phyloP scores from a whole-genome alignment of 768 basidiomycete species.

The Leccinum sublutescens region DNA sequence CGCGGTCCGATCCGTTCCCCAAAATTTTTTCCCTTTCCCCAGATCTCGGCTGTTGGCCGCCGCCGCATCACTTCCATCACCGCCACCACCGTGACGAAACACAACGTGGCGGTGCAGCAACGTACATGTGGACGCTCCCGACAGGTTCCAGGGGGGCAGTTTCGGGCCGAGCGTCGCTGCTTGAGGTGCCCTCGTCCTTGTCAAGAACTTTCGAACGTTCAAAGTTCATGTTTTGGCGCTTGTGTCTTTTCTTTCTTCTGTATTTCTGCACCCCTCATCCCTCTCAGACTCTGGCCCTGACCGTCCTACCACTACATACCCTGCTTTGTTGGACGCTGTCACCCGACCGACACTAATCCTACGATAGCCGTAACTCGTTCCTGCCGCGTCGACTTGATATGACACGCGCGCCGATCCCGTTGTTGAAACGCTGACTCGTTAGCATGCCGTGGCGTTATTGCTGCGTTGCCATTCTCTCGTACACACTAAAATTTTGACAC shows the following conservation, averaged over 20 bases:
- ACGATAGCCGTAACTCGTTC: background rate
- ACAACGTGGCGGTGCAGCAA: background rate
- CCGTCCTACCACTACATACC: too few species aligned
- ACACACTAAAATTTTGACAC: background rate
- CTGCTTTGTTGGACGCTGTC: background rate
- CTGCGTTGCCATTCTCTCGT: background rate
- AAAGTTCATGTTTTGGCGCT: background rate
- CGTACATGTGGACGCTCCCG: too few species aligned
- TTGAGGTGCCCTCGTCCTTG: background rate
- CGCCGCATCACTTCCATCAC: background rate
- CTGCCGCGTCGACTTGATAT: background rate
- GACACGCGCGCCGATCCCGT: background rate
- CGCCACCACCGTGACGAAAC: background rate
- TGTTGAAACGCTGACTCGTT: background rate
- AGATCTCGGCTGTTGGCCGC: background rate
- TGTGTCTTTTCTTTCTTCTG: background rate
- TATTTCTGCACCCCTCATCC: background rate
- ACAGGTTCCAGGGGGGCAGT: background rate
- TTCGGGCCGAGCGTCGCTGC: background rate
- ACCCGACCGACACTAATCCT: background rate
- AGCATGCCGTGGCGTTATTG: background rate
- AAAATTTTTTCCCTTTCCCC: background rate
- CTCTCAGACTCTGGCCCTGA: background rate
- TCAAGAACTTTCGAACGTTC: background rate
- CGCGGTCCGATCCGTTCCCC: background rate